These are phyloP conservation scores for Komagataella populi DNA, from an alignment of 805 yeast genomes.

Conservation along the genomic window DNA sequence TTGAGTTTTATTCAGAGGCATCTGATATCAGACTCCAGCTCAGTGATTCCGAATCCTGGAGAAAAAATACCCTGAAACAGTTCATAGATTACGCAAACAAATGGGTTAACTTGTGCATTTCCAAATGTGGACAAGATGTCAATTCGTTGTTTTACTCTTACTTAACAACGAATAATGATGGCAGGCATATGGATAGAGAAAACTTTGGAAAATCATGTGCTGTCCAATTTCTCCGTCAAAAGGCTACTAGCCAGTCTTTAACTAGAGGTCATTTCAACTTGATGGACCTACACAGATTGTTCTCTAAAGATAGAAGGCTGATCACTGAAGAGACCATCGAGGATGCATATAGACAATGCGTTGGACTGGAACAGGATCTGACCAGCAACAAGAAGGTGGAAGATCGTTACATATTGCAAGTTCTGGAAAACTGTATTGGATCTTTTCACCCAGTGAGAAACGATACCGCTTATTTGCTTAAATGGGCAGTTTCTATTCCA, in stretches of 20 bases:
- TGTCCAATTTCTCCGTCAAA: background rate
- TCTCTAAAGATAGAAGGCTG: background rate
- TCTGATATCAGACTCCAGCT: constrained; percentile 40
- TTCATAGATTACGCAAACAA: constrained; percentile 43
- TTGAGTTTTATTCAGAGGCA: constrained; percentile 32
- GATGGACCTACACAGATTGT: background rate
- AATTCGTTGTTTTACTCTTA: constrained; percentile 72
- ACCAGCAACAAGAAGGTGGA: background rate
- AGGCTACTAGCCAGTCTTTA: background rate
- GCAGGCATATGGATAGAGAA: constrained; percentile 6
- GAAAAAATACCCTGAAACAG: constrained; percentile 49
- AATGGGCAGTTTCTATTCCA: constrained; percentile 53
- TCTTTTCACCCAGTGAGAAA: constrained; percentile 22
- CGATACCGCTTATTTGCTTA: constrained; percentile 31
- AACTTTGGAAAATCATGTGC: background rate
- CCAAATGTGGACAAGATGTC: constrained; percentile 55
- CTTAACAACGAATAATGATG: constrained; percentile 27
- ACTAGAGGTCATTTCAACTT: background rate
- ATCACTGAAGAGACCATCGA: constrained; percentile 8
- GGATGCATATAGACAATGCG: constrained; percentile 7
- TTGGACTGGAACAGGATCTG: constrained; percentile 4
- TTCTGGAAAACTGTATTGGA: constrained; percentile 28
- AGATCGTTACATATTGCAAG: constrained; percentile 18
- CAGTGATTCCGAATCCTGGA: constrained; percentile 68
- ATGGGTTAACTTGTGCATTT: constrained; percentile 54